phyloP scores from a whole-genome alignment of 2,329 filamentous ascomycete genomes.

The Nigrospora oryzae region DNA sequence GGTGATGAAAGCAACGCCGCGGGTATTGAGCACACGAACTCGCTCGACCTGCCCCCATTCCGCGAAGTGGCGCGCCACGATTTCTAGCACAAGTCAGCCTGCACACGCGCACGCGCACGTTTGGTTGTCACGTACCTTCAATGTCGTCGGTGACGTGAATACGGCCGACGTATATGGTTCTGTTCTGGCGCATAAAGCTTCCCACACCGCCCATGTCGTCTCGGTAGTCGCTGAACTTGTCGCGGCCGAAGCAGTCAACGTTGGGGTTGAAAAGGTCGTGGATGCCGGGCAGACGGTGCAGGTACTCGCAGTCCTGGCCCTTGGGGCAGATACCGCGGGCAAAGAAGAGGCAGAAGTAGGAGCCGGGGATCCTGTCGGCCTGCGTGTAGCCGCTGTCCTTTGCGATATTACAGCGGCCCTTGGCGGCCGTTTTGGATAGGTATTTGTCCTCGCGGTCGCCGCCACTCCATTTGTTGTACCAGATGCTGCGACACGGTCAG shows the following conservation, averaged over 20 bases:
- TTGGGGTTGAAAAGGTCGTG: slow-evolving; percentile 91
- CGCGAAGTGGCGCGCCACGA: slow-evolving; percentile 88
- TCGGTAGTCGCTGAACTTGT: slow-evolving; percentile 87
- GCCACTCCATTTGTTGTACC: slow-evolving; percentile 98
- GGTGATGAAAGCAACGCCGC: slow-evolving; percentile 92
- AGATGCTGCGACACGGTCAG: slow-evolving; percentile 46
- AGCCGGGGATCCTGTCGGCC: slow-evolving; percentile 68
- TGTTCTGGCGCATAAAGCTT: slow-evolving; percentile 86
- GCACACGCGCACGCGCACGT: no score
- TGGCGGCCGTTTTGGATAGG: slow-evolving; percentile 71
- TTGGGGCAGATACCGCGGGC: slow-evolving; percentile 75
- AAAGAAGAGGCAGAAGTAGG: slow-evolving; percentile 90
- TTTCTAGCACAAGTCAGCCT: slow-evolving; percentile 38
- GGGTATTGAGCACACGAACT: slow-evolving; percentile 74
- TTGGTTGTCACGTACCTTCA: slow-evolving; percentile 34
- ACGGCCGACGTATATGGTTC: slow-evolving; percentile 85
- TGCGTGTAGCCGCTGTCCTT: slow-evolving; percentile 72
- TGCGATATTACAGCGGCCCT: slow-evolving; percentile 78
- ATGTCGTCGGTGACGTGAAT: slow-evolving; percentile 97
- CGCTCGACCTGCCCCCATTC: slow-evolving; percentile 95
- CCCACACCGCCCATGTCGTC: slow-evolving; percentile 98
- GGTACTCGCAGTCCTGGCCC: slow-evolving; percentile 87
- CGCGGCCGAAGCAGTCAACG: slow-evolving; percentile 88
- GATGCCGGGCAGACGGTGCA: slow-evolving; percentile 79
- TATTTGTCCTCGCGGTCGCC: slow-evolving; percentile 92